A percentile compares a stretch with the other conserved stretches of the same genome.
Evolutionary conservation across 805 yeast genomes (phyloP).

Genomic region (Wickerhamiella sorbophila): DNA sequence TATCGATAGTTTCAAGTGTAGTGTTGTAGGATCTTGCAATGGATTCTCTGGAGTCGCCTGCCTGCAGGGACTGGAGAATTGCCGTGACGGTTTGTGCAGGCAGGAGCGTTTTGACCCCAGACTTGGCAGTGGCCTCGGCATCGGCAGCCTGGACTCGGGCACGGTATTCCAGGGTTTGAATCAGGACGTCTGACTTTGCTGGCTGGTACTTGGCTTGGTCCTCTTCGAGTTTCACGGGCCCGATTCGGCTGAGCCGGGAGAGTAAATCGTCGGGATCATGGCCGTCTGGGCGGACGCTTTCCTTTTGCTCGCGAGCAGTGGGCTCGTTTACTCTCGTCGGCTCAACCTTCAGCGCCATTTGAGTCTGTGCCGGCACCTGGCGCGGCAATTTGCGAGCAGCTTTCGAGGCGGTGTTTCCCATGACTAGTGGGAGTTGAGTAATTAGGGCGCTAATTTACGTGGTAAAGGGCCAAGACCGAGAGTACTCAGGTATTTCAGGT

Average conservation of each 20-base stretch:
- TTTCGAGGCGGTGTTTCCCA: slow-evolving; percentile 10
- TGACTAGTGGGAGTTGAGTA: not conserved
- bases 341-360: not conserved
- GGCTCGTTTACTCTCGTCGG: not conserved
- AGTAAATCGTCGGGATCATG: slow-evolving; percentile 15
- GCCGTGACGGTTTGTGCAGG: slow-evolving; percentile 18
- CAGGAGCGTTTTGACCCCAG: slow-evolving; percentile 8
- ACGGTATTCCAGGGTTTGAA: slow-evolving; percentile 16
- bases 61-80: slow-evolving; percentile 12
- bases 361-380: not conserved
- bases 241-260: slow-evolving; percentile 14
- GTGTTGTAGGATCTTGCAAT: slow-evolving; percentile 12
- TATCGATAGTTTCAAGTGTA: slow-evolving; percentile 11
- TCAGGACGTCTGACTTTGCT: slow-evolving; percentile 14
- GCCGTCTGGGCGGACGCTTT: slow-evolving; percentile 27
- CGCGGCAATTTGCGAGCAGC: slow-evolving; percentile 7
- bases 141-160: slow-evolving; percentile 6
- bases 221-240: slow-evolving; percentile 13
- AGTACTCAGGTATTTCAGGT: no score
- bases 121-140: slow-evolving; percentile 4
- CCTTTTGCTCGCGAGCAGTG: not conserved
- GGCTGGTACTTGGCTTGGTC: slow-evolving; percentile 10
- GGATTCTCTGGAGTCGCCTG: slow-evolving; percentile 15
- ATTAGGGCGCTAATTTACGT: no score
- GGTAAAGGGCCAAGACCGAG: no score